Conservation (phyloP, 192 early-diverging fungal species). For the Rhizophagus sp. region DNA sequence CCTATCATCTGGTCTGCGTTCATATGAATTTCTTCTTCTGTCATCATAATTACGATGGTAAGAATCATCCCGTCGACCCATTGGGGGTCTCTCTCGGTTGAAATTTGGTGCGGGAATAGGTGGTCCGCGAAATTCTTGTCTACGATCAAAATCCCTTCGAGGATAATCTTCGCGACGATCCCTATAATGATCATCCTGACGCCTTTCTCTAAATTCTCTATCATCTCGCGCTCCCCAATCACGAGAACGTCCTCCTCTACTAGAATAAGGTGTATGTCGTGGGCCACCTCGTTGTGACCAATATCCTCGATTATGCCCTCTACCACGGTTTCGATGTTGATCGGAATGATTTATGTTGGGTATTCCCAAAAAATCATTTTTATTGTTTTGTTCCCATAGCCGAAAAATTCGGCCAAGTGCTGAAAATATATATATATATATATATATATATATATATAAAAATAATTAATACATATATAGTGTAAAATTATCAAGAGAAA, state of each 20-base stretch:
- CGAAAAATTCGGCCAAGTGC: conserved; percentile 29
- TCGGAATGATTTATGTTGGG: conserved; percentile 5
- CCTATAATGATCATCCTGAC: conserved; percentile 45
- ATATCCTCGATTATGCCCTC: conserved; percentile 36
- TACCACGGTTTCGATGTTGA: conserved; percentile 19
- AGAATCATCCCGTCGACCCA: conserved; percentile 34
- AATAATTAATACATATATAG: not conserved
- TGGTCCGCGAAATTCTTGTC: conserved; percentile 34
- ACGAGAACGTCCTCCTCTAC: conserved; percentile 18
- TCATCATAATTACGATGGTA: conserved; percentile 42
- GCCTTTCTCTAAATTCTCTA: conserved; percentile 44
- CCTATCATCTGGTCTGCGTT: conserved; percentile 40
- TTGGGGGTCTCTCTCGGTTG: conserved; percentile 38
- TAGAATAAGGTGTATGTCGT: conserved; percentile 33
- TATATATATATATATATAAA: not conserved
- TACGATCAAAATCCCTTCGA: conserved; percentile 42
- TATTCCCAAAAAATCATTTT: conserved; percentile 12
- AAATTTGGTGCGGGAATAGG: conserved; percentile 33
- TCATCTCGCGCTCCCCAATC: conserved; percentile 30
- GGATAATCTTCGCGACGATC: conserved; percentile 47
- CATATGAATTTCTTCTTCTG: conserved; percentile 37
- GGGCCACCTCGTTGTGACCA: conserved; percentile 33
- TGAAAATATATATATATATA: not conserved
- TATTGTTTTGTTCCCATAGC: conserved; percentile 35
- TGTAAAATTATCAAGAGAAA: too few relatives aligned